A percentile compares a stretch with the other conserved stretches of the same genome.
phyloP scores from a whole-genome alignment of 208 protist species.

The Trypanosoma brucei region DNA sequence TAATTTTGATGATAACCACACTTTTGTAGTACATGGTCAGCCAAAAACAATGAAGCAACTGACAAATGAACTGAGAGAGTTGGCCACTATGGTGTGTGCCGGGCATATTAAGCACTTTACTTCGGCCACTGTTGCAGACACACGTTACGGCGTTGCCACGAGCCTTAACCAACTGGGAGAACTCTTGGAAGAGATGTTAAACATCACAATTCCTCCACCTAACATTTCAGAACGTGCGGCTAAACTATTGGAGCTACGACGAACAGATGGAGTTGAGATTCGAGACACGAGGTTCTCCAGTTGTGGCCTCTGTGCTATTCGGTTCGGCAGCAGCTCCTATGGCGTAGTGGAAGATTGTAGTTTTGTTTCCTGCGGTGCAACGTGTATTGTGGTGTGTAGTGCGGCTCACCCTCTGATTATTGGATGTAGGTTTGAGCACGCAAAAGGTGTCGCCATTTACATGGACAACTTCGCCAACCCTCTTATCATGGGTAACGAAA shows the following conservation, averaged over 20 bases:
- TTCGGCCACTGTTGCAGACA: neutral
- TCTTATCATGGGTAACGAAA: constrained; percentile 82
- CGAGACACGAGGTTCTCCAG: constrained; percentile 67
- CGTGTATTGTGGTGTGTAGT: constrained; percentile 67
- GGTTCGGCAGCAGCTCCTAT: constrained; percentile 67
- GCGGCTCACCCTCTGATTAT: constrained; percentile 77
- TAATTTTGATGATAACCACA: neutral
- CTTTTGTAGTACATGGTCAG: constrained; percentile 6
- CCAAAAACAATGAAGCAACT: constrained; percentile 1
- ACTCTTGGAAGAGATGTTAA: constrained; percentile 7
- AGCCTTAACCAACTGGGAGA: constrained; percentile 12
- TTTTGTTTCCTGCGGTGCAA: constrained; percentile 67
- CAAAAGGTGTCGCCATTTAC: constrained; percentile 54
- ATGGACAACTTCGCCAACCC: constrained; percentile 77
- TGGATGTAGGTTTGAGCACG: constrained; percentile 69
- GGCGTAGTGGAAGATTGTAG: constrained; percentile 77
- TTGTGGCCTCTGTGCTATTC: constrained; percentile 70
- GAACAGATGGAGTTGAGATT: constrained; percentile 66
- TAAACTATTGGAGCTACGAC: constrained; percentile 49
- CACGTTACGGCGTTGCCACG: neutral
- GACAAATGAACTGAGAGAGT: constrained; percentile 11
- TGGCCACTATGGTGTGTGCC: constrained; percentile 17
- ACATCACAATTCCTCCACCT: neutral
- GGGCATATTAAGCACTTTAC: constrained; percentile 10
- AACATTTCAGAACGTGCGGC: neutral